Percentiles rank a stretch among this genome's conserved stretches.
Conservation (phyloP, 352 stramenopile genomes). For the Discostella stelligera region DNA sequence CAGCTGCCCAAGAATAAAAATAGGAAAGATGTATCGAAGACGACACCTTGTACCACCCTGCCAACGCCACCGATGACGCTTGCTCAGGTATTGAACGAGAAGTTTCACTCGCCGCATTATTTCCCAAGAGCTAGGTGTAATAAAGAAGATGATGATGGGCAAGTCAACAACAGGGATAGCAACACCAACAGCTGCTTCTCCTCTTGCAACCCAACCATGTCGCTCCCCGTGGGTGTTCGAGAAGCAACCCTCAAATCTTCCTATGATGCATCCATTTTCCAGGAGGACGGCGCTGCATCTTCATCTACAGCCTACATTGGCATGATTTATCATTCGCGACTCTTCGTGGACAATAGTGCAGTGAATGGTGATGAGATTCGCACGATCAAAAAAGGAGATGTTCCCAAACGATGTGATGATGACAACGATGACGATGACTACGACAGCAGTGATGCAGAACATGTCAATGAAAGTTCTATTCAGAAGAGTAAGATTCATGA, state of each 20-base stretch:
- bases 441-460: constrained; percentile 19
- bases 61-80: constrained; percentile 33
- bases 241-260: constrained; percentile 26
- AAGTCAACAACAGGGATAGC: too few species aligned
- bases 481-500: constrained; percentile 14
- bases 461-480: constrained; percentile 7
- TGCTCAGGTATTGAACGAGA: constrained; percentile 33
- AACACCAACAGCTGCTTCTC: too few species aligned
- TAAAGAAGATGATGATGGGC: neutral
- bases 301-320: constrained; percentile 2
- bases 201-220: constrained; percentile 3
- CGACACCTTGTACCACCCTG: neutral
- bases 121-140: constrained; percentile 9
- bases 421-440: constrained; percentile 28
- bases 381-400: neutral
- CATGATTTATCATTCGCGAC: constrained; percentile 39
- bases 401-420: neutral
- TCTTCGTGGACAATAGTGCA: constrained; percentile 22
- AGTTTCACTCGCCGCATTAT: constrained; percentile 21
- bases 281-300: neutral
- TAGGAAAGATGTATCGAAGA: neutral
- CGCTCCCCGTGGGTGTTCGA: constrained; percentile 22
- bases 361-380: constrained; percentile 29
- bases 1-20: constrained; percentile 37
- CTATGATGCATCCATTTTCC: constrained; percentile 14